Evolutionary conservation across 2,329 filamentous ascomycete genomes (phyloP).

Genomic region (Onygenales sp.): DNA sequence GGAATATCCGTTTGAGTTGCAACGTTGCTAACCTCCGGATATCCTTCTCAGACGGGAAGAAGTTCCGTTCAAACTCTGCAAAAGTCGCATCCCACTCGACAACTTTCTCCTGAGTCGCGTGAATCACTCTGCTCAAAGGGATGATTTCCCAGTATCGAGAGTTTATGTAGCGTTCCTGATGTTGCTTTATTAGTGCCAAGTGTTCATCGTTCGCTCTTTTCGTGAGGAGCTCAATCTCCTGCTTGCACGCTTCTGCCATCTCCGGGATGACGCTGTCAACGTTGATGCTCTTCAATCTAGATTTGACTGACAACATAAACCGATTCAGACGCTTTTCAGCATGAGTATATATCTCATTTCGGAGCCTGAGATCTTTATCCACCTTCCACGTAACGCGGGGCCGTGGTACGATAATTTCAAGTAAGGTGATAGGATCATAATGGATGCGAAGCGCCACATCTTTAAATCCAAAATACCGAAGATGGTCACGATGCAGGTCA

Average conservation of each 20-base stretch:
- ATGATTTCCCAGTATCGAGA: constrained; percentile 97
- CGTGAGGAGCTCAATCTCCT: constrained; percentile 68
- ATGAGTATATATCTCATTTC: constrained; percentile 80
- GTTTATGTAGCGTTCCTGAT: constrained; percentile 84
- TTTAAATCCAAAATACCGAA: constrained; percentile 83
- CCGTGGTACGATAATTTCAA: constrained; percentile 88
- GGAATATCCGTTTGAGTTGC: constrained; percentile 89
- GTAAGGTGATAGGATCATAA: constrained; percentile 82
- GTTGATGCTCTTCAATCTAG: constrained; percentile 76
- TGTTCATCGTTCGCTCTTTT: constrained; percentile 81
- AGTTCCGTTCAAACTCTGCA: constrained; percentile 82
- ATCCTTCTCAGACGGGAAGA: constrained; percentile 90
- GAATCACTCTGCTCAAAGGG: constrained; percentile 78
- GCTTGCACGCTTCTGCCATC: constrained; percentile 70
- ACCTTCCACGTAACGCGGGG: constrained; percentile 95
- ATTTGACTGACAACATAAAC: constrained; percentile 81
- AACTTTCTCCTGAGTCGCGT: constrained; percentile 85
- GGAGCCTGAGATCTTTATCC: constrained; percentile 81
- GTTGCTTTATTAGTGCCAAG: constrained; percentile 57
- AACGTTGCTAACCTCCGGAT: constrained; percentile 84
- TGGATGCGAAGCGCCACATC: constrained; percentile 82
- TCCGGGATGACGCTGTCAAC: constrained; percentile 85
- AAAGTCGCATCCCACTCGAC: constrained; percentile 90
- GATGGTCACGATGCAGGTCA: constrained; percentile 84
- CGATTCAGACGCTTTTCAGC: constrained; percentile 73